Evolutionary conservation across 2,329 filamentous ascomycete species (phyloP), one percentile per base, ranked within the genome.

Genomic region (Daldinia sp.): DNA sequence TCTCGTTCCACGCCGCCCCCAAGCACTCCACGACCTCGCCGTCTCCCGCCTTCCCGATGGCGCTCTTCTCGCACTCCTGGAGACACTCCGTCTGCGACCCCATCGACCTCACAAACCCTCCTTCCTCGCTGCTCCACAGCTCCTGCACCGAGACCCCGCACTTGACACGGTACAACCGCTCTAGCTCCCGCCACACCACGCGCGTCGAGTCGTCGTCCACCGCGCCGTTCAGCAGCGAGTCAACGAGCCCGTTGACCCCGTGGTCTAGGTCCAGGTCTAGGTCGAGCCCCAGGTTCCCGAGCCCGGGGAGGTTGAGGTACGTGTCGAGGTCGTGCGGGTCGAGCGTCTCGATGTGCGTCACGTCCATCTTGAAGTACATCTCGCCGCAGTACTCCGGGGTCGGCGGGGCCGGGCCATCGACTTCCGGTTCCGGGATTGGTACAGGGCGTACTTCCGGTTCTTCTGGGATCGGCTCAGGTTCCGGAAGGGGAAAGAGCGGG

Each of bases 121-220:
- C 12, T 18, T 13, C 46, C 4, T 10, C 20, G 4, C 6, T 30
- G 3, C 46, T 51, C 46, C 46, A 51, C 26, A 51, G 6, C 46
- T 18, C 46, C 46, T 51, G 46, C 46, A 51, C 46, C 12, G 30
- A 26, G 53, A 68, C 28, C 4, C 63, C 72, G 67, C 74, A 76
- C 9, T 50, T 63, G 13, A 74, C 73, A 53, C 74, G 73, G 61
- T 73, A 76, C 60, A 70, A 56, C 60, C 73, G 74, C 20, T 73
- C 62, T 9, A 75, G 57, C 50, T 68, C 60, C n/a, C 51, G 46
- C 35, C 41, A 60, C 6, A 66, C 28, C 7, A 20, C 50, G 15
- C 59, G 37, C 59, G 58, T 60, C 37, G 62, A 48, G 67, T 66
- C 55, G 57, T 63, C 63, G 46, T 64, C 60, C 26, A 53, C 58